Evolutionary conservation across 1,284 basidiomycete genomes (phyloP).

Genomic region (Naganishia albida): DNA sequence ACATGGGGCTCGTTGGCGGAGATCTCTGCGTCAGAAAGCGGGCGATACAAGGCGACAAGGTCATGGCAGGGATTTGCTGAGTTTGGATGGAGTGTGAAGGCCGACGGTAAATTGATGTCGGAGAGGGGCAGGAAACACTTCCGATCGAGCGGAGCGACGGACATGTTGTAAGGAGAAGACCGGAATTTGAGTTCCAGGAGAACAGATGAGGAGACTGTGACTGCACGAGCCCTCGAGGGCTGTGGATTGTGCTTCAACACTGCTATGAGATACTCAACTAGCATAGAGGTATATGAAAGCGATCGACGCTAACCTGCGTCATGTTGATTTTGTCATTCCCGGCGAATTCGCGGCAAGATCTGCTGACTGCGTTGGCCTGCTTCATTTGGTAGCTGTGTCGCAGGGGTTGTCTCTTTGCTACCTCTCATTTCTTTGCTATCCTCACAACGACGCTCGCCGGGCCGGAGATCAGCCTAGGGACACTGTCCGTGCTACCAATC

Average conservation of each 20-base stretch:
- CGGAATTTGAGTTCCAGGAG: no score
- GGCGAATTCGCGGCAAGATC: no score
- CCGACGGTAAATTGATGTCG: constrained; percentile 17
- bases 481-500: no score
- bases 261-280: no score
- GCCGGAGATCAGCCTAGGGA: not conserved
- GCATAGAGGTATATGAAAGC: no score
- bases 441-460: not conserved
- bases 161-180: not conserved
- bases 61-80: constrained; percentile 26
- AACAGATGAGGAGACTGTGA: not conserved
- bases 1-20: constrained; percentile 18
- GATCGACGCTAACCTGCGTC: no score
- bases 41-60: constrained; percentile 21
- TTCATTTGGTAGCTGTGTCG: no score
- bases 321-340: no score
- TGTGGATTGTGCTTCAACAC: constrained; percentile 5
- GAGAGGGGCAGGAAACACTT: constrained; percentile 14
- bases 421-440: no score
- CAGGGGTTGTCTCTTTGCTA: no score
- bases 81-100: constrained; percentile 18
- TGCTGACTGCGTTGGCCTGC: no score
- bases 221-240: not conserved
- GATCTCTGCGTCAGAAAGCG: constrained; percentile 7
- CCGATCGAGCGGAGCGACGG: not conserved